Evolutionary conservation across 2,329 filamentous ascomycete species (phyloP).

Genomic region (Trichoderma polysporum): DNA sequence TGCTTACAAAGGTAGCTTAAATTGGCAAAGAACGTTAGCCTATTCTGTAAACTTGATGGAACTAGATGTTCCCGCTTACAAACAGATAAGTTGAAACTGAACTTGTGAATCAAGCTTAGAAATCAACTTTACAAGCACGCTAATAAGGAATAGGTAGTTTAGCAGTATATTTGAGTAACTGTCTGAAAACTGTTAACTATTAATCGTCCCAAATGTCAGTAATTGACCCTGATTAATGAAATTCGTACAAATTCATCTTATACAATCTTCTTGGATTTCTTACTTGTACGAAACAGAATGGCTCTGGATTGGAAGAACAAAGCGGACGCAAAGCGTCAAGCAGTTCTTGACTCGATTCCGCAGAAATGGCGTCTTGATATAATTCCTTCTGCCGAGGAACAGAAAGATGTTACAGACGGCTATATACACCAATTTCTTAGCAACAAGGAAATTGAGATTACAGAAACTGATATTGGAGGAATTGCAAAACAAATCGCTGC

Average conservation of each 20-base stretch:
- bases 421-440: not conserved
- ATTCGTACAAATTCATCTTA: not conserved
- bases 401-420: not conserved
- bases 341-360: not conserved
- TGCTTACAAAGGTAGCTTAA: not conserved
- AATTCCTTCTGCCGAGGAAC: not conserved
- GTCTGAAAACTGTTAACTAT: not conserved
- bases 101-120: not conserved
- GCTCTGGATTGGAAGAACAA: not conserved
- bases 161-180: not conserved
- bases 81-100: not conserved
- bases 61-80: not conserved
- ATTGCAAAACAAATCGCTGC: not conserved
- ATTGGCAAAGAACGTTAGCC: too few relatives aligned
- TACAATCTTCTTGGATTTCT: not conserved
- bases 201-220: not conserved
- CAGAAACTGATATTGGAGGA: not conserved
- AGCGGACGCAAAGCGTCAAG: not conserved
- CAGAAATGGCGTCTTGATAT: not conserved
- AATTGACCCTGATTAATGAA: not conserved
- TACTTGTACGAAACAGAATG: not conserved
- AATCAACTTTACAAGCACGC: not conserved
- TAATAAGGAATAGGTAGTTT: not conserved
- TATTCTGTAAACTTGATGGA: not conserved
- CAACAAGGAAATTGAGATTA: not conserved